Conservation (phyloP, 768 basidiomycete genomes). For the Kwoniella dendrophila region DNA sequence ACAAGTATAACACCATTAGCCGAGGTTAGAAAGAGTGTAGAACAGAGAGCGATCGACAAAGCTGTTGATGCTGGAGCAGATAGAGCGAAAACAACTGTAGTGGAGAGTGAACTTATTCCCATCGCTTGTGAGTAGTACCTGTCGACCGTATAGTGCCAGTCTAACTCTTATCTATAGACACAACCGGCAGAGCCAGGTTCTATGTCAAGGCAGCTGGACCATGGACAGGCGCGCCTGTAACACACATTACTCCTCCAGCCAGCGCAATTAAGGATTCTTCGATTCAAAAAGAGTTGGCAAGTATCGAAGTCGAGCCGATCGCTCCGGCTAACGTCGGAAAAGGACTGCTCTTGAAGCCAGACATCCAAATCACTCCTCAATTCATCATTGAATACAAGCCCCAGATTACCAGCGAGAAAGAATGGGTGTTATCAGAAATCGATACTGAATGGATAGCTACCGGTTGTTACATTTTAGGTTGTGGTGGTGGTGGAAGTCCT, state of each 20-base stretch:
- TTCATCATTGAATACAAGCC: constrained; percentile 58
- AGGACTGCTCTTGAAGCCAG: constrained; percentile 4
- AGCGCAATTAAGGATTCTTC: neutral
- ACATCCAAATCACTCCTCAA: constrained; percentile 21
- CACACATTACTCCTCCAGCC: neutral
- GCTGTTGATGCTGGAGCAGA: constrained; percentile 61
- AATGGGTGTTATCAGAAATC: constrained; percentile 61
- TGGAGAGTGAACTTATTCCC: constrained; percentile 65
- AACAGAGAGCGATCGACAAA: constrained; percentile 58
- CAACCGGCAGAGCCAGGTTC: constrained; percentile 57
- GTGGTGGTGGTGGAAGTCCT: constrained; percentile 68
- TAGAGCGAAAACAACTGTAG: constrained; percentile 59
- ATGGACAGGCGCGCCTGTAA: constrained; percentile 28
- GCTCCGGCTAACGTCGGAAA: constrained; percentile 7
- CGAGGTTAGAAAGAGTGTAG: constrained; percentile 55
- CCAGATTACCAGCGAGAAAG: constrained; percentile 53
- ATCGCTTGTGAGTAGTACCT: constrained; percentile 49
- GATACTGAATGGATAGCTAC: constrained; percentile 66
- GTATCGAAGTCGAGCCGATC: constrained; percentile 4
- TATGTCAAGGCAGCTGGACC: constrained; percentile 69
- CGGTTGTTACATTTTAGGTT: constrained; percentile 67
- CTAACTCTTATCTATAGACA: constrained; percentile 22
- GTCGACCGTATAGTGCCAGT: neutral
- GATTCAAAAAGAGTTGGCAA: too few species aligned
- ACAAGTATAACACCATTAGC: constrained; percentile 49